Evolutionary conservation across 805 yeast species (phyloP).

Genomic region (Cyberlindnera lachancei): DNA sequence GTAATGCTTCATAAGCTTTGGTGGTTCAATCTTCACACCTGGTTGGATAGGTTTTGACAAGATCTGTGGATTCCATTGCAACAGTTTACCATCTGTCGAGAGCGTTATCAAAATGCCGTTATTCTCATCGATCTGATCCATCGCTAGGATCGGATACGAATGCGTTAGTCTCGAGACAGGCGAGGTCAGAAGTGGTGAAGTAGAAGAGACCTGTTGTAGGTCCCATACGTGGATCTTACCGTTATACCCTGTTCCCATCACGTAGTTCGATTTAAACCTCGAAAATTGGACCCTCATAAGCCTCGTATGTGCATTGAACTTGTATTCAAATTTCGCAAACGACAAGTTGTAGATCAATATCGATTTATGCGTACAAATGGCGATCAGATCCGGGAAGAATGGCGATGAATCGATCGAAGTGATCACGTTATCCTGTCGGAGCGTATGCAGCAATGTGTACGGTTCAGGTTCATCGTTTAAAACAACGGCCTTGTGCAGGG

Average conservation of each 20-base stretch:
- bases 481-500: constrained; percentile 4
- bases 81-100: constrained; percentile 25
- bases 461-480: constrained; percentile 7
- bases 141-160: constrained; percentile 18
- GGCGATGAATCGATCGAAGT: constrained; percentile 15
- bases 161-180: constrained; percentile 12
- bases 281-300: constrained; percentile 36
- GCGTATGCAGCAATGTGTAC: constrained; percentile 1
- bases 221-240: constrained; percentile 51
- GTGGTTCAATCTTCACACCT: constrained; percentile 18
- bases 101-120: constrained; percentile 20
- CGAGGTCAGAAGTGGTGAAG: constrained; percentile 13
- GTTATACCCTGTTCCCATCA: constrained; percentile 41
- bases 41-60: constrained; percentile 18
- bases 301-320: constrained; percentile 33
- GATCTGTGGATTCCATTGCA: constrained; percentile 24
- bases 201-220: constrained; percentile 8
- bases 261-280: constrained; percentile 27
- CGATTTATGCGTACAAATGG: constrained; percentile 11
- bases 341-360: constrained; percentile 18
- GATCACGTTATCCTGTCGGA: constrained; percentile 8
- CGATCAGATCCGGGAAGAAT: constrained; percentile 14
- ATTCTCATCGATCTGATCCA: constrained; percentile 17
- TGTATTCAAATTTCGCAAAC: constrained; percentile 26
- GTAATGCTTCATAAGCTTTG: constrained; percentile 14